Percentiles rank a stretch among this genome's conserved stretches.
Conservation (phyloP, 345 rosid genomes). For the Citrus cavaleriei region DNA sequence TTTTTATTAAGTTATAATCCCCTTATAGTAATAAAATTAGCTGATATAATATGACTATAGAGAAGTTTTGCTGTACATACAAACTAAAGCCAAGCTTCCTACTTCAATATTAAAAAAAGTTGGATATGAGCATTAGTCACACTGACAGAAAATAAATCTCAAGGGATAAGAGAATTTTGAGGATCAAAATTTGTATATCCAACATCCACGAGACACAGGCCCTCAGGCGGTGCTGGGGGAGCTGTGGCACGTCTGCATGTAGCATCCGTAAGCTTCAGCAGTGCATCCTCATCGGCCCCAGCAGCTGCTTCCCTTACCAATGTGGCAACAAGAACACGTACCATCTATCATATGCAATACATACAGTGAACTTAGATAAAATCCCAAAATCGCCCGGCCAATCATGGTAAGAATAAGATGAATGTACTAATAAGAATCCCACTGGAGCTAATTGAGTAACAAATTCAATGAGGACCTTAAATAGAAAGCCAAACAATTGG, state of each 20-base stretch:
- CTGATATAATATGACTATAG: too few species aligned
- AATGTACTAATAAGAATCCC: neutral
- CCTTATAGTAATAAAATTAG: too few species aligned
- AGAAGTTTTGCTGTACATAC: too few species aligned
- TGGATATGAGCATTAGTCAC: neutral
- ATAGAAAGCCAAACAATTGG: neutral
- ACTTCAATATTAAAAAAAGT: neutral
- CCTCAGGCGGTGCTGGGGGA: constrained; percentile 89
- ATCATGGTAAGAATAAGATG: neutral
- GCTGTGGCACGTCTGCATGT: constrained; percentile 93
- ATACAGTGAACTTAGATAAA: neutral
- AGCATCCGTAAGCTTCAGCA: constrained; percentile 71
- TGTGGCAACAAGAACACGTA: constrained; percentile 88
- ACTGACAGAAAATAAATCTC: constrained; percentile 14
- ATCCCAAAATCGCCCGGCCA: neutral
- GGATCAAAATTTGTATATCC: constrained; percentile 75
- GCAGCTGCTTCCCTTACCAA: constrained; percentile 92
- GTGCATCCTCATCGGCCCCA: constrained; percentile 69
- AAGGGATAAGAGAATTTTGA: constrained; percentile 46
- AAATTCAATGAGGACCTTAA: neutral
- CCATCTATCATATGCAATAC: constrained; percentile 50
- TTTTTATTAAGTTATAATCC: too few species aligned
- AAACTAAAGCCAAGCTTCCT: too few species aligned
- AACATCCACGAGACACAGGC: constrained; percentile 80
- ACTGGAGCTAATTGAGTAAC: neutral